These are phyloP conservation scores for Acanthamoeba lenticulata DNA, from an alignment of 208 protist species.

Conservation along the genomic window DNA sequence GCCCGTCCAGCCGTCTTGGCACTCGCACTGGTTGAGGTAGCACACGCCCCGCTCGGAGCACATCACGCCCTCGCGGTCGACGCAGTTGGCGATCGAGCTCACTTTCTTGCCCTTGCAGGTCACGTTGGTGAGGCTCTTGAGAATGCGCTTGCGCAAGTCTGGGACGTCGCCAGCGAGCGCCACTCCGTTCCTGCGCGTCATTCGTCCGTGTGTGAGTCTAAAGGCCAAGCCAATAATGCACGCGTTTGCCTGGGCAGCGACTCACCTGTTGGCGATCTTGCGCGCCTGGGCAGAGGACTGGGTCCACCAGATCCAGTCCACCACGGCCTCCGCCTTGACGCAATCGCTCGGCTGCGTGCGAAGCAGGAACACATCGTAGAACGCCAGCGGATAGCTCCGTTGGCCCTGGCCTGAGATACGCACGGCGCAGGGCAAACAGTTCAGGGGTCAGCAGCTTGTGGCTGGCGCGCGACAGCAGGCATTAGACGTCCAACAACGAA, in stretches of 20 bases:
- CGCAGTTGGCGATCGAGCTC: neutral
- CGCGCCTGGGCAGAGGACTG: neutral
- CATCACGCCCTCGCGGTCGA: neutral
- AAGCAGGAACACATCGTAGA: neutral
- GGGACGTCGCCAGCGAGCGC: neutral
- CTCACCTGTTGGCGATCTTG: neutral
- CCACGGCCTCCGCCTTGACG: slow-evolving; percentile 12
- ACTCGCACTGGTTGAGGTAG: neutral
- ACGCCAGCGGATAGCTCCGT: neutral
- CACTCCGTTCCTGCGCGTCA: neutral
- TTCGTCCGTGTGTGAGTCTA: too few relatives aligned
- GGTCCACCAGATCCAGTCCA: slow-evolving; percentile 54
- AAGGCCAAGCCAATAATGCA: neutral
- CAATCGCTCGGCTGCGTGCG: neutral
- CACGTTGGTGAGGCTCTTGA: neutral
- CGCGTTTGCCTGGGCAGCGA: neutral
- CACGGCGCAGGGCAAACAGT: neutral
- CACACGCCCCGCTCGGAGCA: slow-evolving; percentile 28
- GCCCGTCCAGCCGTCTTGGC: neutral
- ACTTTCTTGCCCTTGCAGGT: slow-evolving; percentile 16
- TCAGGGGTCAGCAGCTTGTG: neutral
- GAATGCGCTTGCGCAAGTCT: neutral
- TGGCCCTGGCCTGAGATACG: neutral
- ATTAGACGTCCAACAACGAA: too few relatives aligned
- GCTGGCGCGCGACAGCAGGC: too few relatives aligned